A percentile compares a stretch with the other conserved stretches of the same genome.
These are phyloP conservation scores for Amphibolis antarctica DNA, from an alignment of 106 monocot genomes.

Conservation along the genomic window DNA sequence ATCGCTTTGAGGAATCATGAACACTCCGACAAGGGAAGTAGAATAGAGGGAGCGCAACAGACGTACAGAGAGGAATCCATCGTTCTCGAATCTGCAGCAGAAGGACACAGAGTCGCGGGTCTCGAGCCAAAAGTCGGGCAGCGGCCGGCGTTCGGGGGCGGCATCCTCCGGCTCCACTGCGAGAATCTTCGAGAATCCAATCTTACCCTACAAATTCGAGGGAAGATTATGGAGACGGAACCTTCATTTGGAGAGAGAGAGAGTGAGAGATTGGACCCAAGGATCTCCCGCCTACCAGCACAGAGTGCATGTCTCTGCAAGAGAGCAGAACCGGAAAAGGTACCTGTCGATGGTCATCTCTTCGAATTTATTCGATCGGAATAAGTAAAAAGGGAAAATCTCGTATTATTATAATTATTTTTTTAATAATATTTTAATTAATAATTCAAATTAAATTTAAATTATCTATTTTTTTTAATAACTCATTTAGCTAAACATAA, in stretches of 20 bases:
- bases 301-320: neutral
- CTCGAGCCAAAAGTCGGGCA: conserved; percentile 50
- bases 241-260: neutral
- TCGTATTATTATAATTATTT: no score
- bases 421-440: no score
- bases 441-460: no score
- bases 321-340: no score
- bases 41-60: neutral
- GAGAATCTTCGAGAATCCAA: conserved; percentile 9
- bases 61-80: conserved; percentile 33
- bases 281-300: neutral
- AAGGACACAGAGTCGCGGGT: conserved; percentile 36
- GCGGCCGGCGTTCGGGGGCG: neutral
- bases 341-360: no score
- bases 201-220: conserved; percentile 6
- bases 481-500: no score
- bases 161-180: neutral
- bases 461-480: no score
- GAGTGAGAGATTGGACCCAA: neutral
- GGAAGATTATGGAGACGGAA: neutral
- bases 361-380: no score
- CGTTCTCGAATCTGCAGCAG: conserved; percentile 33
- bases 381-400: no score
- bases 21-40: neutral
- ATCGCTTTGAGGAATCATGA: neutral